These are phyloP conservation scores for Nannizziopsis barbatae DNA, from an alignment of 2,329 filamentous ascomycete genomes.

Conservation along the genomic window DNA sequence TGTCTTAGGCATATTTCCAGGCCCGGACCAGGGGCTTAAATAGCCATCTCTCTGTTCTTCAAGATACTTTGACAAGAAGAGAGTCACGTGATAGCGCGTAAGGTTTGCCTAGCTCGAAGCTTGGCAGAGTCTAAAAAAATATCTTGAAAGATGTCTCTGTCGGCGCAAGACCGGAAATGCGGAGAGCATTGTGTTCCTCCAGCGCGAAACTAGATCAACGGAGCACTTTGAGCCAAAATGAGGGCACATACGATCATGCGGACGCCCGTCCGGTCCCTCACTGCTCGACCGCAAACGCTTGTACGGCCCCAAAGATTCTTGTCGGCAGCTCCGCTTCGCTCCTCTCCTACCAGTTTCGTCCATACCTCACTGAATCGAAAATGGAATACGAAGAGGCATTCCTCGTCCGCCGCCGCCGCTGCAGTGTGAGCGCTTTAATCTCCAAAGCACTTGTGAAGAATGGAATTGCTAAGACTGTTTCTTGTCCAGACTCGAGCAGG, in stretches of 20 bases:
- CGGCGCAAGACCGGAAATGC: background rate
- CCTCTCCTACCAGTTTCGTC: slow-evolving; percentile 25
- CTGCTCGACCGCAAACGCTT: slow-evolving; percentile 27
- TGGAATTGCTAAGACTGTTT: slow-evolving; percentile 12
- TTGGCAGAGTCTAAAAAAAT: slow-evolving; percentile 12
- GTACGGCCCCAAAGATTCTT: slow-evolving; percentile 31
- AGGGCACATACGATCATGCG: slow-evolving; percentile 33
- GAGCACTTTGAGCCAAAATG: slow-evolving; percentile 21
- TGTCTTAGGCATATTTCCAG: no score
- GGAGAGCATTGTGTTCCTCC: slow-evolving; percentile 5
- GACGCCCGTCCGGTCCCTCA: slow-evolving; percentile 30
- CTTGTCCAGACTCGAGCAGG: slow-evolving; percentile 44
- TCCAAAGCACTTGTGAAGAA: background rate
- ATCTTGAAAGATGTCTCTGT: background rate
- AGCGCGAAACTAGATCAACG: slow-evolving; percentile 1
- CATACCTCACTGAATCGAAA: slow-evolving; percentile 30
- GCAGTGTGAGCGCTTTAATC: slow-evolving; percentile 30
- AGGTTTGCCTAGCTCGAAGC: background rate
- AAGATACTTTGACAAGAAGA: background rate
- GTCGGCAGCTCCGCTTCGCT: slow-evolving; percentile 28
- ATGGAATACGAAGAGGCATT: slow-evolving; percentile 35
- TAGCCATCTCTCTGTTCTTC: no score
- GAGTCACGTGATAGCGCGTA: background rate
- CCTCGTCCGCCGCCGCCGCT: slow-evolving; percentile 34
- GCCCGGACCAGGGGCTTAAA: no score